phyloP scores from a whole-genome alignment of 805 yeast species.

The Saccharomycopsis capsularis region DNA sequence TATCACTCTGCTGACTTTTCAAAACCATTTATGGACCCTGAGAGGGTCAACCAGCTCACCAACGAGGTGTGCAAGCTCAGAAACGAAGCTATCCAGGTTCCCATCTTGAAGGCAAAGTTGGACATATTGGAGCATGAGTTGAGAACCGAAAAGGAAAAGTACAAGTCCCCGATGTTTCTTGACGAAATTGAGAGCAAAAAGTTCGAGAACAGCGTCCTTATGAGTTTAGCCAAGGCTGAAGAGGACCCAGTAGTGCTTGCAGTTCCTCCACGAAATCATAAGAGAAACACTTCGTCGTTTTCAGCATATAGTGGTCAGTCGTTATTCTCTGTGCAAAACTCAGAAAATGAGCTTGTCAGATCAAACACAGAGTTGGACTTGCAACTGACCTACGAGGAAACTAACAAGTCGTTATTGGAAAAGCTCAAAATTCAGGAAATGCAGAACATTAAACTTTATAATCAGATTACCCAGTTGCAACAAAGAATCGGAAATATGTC shows the following conservation, averaged over 20 bases:
- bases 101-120: conserved; percentile 16
- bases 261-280: conserved; percentile 5
- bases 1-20: not conserved
- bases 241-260: not conserved
- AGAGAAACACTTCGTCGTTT: not conserved
- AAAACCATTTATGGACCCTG: not conserved
- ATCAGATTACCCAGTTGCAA: conserved; percentile 5
- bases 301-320: conserved; percentile 1
- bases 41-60: conserved; percentile 9
- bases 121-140: conserved; percentile 15
- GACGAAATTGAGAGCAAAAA: too few species aligned
- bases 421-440: conserved; percentile 15
- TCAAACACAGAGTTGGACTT: conserved; percentile 9
- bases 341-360: not conserved
- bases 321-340: conserved; percentile 5
- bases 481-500: not conserved
- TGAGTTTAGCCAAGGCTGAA: not conserved
- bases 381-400: conserved; percentile 14
- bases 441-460: conserved; percentile 8
- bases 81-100: conserved; percentile 17
- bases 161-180: not conserved
- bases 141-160: conserved; percentile 3
- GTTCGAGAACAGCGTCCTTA: too few species aligned
- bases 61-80: conserved; percentile 11
- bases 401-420: conserved; percentile 14